A percentile compares a stretch with the other conserved stretches of the same genome.
phyloP scores from a whole-genome alignment of 116 monocot genomes.

The Papilionanthe hybrid region DNA sequence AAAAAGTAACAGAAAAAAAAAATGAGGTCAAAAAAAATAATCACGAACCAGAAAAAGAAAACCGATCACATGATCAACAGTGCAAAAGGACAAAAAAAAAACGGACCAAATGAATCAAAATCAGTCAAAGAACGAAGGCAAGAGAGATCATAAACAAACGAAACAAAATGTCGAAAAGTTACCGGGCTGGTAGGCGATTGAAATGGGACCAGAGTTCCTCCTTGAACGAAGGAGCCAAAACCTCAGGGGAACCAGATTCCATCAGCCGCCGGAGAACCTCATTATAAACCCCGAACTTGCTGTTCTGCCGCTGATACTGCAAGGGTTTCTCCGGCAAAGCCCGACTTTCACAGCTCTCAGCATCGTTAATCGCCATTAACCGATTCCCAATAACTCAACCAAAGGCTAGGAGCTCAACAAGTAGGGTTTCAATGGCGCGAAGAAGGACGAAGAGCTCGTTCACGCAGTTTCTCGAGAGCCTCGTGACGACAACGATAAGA shows the following conservation, averaged over 20 bases:
- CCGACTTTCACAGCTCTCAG: slow-evolving; percentile 51
- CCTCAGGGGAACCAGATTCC: slow-evolving; percentile 30
- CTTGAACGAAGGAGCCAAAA: slow-evolving; percentile 32
- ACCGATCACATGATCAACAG: neutral
- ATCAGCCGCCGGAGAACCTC: slow-evolving; percentile 61
- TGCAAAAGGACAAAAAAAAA: neutral
- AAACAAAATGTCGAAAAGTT: neutral
- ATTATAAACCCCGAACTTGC: slow-evolving; percentile 56
- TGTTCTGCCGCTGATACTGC: slow-evolving; percentile 20
- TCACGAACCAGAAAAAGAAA: neutral
- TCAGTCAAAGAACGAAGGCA: neutral
- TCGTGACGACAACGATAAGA: neutral
- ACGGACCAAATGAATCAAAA: neutral
- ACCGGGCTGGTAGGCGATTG: slow-evolving; percentile 78
- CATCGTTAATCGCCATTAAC: slow-evolving; percentile 43
- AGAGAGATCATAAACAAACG: neutral
- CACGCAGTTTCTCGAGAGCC: neutral
- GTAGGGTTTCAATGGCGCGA: slow-evolving; percentile 1
- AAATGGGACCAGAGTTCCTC: slow-evolving; percentile 83
- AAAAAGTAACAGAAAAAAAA: neutral
- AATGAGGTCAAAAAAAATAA: neutral
- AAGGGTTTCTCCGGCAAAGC: slow-evolving; percentile 3
- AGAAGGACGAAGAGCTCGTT: neutral
- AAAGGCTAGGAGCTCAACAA: neutral
- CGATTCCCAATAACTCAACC: neutral